Conservation (phyloP, 2,329 filamentous ascomycete genomes). For the Knoxdaviesia capensis region DNA sequence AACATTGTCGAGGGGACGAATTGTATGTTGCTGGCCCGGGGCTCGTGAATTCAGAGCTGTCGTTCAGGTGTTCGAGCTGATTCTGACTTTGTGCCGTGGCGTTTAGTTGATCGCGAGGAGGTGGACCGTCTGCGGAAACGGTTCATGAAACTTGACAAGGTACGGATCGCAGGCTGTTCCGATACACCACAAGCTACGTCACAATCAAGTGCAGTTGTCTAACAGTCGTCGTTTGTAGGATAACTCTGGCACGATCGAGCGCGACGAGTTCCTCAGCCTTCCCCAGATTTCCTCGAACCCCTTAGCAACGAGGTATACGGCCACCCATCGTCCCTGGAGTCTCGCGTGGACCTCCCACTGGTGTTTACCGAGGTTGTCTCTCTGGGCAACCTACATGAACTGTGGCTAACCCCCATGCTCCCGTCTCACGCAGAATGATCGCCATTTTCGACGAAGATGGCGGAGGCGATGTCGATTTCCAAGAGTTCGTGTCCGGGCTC, state of each 20-base stretch:
- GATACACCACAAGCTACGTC: too few relatives aligned
- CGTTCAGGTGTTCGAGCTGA: too few relatives aligned
- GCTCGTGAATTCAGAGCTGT: conserved; percentile 15
- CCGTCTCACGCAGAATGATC: conserved; percentile 52
- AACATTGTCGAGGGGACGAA: conserved; percentile 94
- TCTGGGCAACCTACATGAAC: background rate
- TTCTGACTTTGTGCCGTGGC: background rate
- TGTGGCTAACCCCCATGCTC: background rate
- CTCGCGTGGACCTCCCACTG: too few relatives aligned
- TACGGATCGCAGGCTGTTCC: conserved; percentile 16
- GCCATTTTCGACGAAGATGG: conserved; percentile 98
- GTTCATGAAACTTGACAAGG: conserved; percentile 99
- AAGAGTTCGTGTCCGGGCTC: conserved; percentile 91
- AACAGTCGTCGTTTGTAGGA: conserved; percentile 37
- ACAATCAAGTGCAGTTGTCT: background rate
- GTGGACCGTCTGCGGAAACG: conserved; percentile 88
- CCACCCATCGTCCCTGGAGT: too few relatives aligned
- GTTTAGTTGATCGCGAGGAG: conserved; percentile 81
- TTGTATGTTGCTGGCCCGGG: conserved; percentile 61
- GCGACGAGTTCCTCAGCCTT: conserved; percentile 91
- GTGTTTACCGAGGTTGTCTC: background rate
- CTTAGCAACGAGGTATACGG: conserved; percentile 62
- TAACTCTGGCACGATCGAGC: conserved; percentile 94
- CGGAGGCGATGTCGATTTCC: conserved; percentile 93
- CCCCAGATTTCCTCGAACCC: conserved; percentile 97